phyloP scores from a whole-genome alignment of 2,329 filamentous ascomycete species.

The Aspergillus pseudotamarii region DNA sequence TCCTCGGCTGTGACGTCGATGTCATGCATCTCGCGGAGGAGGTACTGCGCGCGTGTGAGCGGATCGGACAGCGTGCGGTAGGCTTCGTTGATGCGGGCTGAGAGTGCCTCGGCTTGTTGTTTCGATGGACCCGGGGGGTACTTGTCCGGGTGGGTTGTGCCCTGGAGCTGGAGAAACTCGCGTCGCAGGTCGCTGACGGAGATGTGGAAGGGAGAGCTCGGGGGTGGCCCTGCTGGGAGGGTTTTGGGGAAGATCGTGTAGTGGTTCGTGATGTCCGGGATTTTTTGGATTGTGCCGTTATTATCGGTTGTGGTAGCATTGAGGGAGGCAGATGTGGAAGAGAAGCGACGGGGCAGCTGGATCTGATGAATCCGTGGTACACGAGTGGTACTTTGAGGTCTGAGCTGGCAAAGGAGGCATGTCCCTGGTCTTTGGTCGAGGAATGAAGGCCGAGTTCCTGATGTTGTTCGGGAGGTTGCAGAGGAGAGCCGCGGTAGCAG shows the following conservation, averaged over 20 bases:
- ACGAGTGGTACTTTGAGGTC: constrained; percentile 5
- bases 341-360: constrained; percentile 15
- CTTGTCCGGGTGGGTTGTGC: constrained; percentile 50
- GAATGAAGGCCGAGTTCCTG: constrained; percentile 9
- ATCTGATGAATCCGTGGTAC: constrained; percentile 5
- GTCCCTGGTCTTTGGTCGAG: constrained; percentile 14
- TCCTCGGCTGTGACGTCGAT: constrained; percentile 76
- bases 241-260: constrained; percentile 88
- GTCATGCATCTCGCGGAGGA: constrained; percentile 67
- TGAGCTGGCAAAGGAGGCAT: constrained; percentile 19
- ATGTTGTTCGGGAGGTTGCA: constrained; percentile 4
- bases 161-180: constrained; percentile 86
- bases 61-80: constrained; percentile 83
- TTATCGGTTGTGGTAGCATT: constrained; percentile 5
- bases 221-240: constrained; percentile 76
- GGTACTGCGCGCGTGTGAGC: constrained; percentile 82
- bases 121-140: constrained; percentile 53
- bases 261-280: constrained; percentile 59
- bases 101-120: constrained; percentile 72
- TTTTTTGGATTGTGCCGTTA: constrained; percentile 14
- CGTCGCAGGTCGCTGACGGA: constrained; percentile 70
- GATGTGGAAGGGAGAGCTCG: constrained; percentile 73
- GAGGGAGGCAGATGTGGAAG: constrained; percentile 21
- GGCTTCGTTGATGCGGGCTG: constrained; percentile 83
- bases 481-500: constrained; percentile 15